These are phyloP conservation scores for Crithidia acanthocephali DNA, from an alignment of 208 protist species.

Conservation along the genomic window DNA sequence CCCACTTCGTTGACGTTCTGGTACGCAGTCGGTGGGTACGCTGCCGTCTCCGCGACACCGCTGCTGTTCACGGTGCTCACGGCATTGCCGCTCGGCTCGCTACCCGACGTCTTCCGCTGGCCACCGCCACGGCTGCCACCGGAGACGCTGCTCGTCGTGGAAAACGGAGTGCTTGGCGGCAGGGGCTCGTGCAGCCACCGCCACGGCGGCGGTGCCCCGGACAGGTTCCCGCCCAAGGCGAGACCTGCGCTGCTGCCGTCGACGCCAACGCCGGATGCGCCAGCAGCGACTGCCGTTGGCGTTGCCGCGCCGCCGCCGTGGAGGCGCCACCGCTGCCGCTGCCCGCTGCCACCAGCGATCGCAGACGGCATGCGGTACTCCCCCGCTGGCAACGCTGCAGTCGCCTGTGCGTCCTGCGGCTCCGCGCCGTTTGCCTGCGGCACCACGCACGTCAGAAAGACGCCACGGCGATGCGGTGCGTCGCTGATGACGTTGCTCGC, in stretches of 20 bases:
- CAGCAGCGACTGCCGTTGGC: neutral
- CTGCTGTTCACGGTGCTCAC: neutral
- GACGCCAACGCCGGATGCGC: neutral
- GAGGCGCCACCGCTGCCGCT: slow-evolving; percentile 16
- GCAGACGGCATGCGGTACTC: slow-evolving; percentile 13
- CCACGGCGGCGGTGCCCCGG: neutral
- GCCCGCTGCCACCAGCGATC: slow-evolving; percentile 1
- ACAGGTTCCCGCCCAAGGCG: neutral
- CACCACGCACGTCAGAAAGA: neutral
- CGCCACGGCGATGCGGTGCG: neutral
- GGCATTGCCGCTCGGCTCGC: neutral
- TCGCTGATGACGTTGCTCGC: neutral
- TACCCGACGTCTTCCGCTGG: neutral
- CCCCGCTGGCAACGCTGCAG: neutral
- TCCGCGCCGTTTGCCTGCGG: neutral
- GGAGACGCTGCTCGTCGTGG: neutral
- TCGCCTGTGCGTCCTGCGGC: neutral
- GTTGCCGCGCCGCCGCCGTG: neutral
- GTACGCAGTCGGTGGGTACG: neutral
- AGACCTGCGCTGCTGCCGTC: neutral
- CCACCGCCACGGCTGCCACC: slow-evolving; percentile 13
- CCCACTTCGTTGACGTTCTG: neutral
- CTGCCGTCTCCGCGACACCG: neutral
- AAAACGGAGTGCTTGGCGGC: neutral
- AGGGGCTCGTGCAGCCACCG: slow-evolving; percentile 3